Evolutionary conservation across 2,329 filamentous ascomycete species (phyloP), one percentile per base, ranked within the genome.

Genomic region (Neoscytalidium dimidiatum): DNA sequence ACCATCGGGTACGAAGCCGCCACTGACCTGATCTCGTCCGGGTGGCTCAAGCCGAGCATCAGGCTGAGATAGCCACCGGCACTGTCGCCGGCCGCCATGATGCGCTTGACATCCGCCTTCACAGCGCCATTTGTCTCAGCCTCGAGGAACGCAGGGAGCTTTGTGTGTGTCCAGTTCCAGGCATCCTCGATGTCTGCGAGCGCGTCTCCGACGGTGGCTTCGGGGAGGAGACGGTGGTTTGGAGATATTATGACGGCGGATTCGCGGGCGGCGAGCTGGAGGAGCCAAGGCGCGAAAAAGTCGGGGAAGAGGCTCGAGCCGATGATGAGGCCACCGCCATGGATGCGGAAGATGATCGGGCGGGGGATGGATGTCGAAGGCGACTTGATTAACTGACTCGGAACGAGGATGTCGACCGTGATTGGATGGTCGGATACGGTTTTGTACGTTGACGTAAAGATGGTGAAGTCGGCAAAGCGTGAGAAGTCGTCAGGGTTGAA

Each of bases 211-310:
- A 80, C 80, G 21, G 64, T 81, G 62, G 79, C 74, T 65, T 85
- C 82, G 21, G 83, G 83, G 19, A 83, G 66, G 3, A 85, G 78
- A 11, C 83, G 82, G 73, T 86, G 83, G 70, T 83, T 80, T 0
- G 82, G 79, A 1, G 77, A 73, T 7, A 85, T 69, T 29, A 82
- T 73, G 49, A 85, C 78, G 17, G 83, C 80, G 21, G 69, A 70
- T 51, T 79, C 75, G 26, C 71, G 68, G 1, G 75, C 71, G 26
- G 78, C 73, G 33, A 81, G 73, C 13, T 81, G 74, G 6, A 82
- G 69, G 7, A 78, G 71, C 60, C 68, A 77, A 7, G 69, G 68
- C 2, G 70, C 66, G 60, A 73, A 71, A 73, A 73, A 77, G 29
- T 70, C 66, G 0, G 71, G 60, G 60, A 70, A 74, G 31, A 72